Percentiles rank a stretch among this genome's conserved stretches.
These are phyloP conservation scores for Gastrolobium bilobum DNA, from an alignment of 306 rosid species.

Conservation along the genomic window DNA sequence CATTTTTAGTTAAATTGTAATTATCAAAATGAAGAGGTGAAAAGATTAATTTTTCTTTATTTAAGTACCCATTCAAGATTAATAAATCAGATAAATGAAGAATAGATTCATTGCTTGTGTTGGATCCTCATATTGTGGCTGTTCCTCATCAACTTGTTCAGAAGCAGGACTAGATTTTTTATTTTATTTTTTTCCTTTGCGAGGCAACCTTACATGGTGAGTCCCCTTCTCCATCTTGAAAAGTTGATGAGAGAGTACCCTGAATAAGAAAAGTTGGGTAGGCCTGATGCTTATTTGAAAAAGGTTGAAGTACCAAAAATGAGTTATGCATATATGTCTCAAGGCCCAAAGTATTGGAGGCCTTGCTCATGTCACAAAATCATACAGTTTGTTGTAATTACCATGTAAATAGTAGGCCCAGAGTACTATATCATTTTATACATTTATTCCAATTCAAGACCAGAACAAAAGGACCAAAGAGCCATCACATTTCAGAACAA, in stretches of 20 bases:
- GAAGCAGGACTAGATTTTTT: not conserved
- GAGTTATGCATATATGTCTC: not conserved
- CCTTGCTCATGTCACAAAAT: too few species aligned
- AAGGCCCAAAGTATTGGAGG: too few species aligned
- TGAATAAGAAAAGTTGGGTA: not conserved
- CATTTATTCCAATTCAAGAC: not conserved
- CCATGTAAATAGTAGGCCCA: too few species aligned
- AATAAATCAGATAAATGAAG: not conserved
- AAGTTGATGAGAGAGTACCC: not conserved
- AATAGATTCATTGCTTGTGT: not conserved
- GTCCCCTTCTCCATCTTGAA: too few species aligned
- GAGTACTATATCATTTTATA: not conserved
- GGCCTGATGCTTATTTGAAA: not conserved
- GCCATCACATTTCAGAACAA: constrained; percentile 2
- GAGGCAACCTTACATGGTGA: too few species aligned
- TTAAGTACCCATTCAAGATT: not conserved
- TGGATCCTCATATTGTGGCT: not conserved
- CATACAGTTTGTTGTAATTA: too few species aligned
- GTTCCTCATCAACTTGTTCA: not conserved
- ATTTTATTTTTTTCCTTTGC: too few species aligned
- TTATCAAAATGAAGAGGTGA: not conserved
- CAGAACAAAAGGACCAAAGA: not conserved
- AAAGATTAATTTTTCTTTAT: not conserved
- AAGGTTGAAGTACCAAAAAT: not conserved
- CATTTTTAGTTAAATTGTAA: too few species aligned